phyloP scores from a whole-genome alignment of 2,329 filamentous ascomycete genomes.

The Hypoxylon sp. region DNA sequence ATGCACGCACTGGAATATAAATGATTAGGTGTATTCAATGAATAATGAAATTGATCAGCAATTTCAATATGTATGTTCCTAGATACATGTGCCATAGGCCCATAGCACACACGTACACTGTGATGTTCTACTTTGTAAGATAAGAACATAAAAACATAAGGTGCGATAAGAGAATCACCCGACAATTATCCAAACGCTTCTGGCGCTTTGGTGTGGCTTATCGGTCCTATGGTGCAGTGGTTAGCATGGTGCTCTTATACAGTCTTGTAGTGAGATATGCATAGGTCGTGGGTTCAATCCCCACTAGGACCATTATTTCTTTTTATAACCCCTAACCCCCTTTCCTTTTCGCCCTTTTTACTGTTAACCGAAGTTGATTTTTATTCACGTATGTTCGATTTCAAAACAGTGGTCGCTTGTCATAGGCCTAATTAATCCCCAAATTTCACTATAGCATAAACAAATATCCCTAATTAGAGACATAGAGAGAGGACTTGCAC shows the following conservation, averaged over 20 bases:
- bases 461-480: too few relatives aligned
- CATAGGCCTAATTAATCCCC: too few relatives aligned
- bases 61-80: background rate
- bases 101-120: background rate
- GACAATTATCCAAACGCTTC: constrained; percentile 33
- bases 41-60: background rate
- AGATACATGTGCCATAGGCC: too few relatives aligned
- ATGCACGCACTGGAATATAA: background rate
- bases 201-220: background rate
- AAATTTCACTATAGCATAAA: too few relatives aligned
- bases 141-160: constrained; percentile 4
- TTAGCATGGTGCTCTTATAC: constrained; percentile 46
- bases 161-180: constrained; percentile 14
- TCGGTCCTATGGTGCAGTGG: constrained; percentile 43
- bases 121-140: constrained; percentile 2
- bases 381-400: too few relatives aligned
- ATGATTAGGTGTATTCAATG: too few relatives aligned
- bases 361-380: background rate
- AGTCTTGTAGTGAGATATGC: constrained; percentile 43
- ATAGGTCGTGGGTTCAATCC: constrained; percentile 46
- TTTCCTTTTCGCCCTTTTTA: background rate
- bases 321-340: too few relatives aligned
- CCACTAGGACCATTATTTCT: constrained; percentile 35
- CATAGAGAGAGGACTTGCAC: too few relatives aligned
- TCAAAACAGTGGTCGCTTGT: too few relatives aligned